Percentiles rank a stretch among this genome's conserved stretches.
Conservation (phyloP, 179 eudicot genomes). For the Heliamphora pulchella region DNA sequence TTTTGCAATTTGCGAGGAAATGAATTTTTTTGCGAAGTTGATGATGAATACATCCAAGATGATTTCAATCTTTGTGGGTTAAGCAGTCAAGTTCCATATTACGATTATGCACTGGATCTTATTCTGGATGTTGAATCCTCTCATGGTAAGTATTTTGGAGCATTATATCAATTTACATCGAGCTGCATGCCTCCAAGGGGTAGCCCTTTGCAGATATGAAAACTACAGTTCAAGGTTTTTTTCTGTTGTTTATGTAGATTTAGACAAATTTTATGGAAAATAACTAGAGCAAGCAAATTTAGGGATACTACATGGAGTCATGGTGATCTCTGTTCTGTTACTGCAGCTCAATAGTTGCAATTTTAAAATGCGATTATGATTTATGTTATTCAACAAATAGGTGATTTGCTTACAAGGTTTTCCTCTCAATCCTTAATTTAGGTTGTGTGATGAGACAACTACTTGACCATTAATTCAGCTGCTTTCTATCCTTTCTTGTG, state of each 20-base stretch:
- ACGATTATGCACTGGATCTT: conserved; percentile 47
- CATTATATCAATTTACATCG: background rate
- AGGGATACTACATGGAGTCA: background rate
- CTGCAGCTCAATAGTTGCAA: background rate
- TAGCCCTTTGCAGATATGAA: background rate
- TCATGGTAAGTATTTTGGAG: conserved; percentile 29
- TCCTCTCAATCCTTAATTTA: background rate
- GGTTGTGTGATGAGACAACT: background rate
- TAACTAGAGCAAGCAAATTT: background rate
- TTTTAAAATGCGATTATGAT: background rate
- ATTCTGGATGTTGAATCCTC: conserved; percentile 54
- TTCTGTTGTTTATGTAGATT: no score
- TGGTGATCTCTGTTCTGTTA: background rate
- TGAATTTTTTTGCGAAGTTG: conserved; percentile 58
- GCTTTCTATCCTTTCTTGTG: background rate
- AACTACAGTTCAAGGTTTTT: background rate
- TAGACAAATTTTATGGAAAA: background rate
- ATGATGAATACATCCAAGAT: conserved; percentile 62
- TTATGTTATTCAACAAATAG: background rate
- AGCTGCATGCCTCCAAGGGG: background rate
- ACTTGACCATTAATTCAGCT: background rate
- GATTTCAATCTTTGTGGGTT: conserved; percentile 62
- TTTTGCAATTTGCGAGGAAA: conserved; percentile 55
- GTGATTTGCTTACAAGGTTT: background rate
- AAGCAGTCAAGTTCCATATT: conserved; percentile 56